These are phyloP conservation scores for Blastobotrys muscicola DNA, from an alignment of 805 yeast genomes.

Conservation along the genomic window DNA sequence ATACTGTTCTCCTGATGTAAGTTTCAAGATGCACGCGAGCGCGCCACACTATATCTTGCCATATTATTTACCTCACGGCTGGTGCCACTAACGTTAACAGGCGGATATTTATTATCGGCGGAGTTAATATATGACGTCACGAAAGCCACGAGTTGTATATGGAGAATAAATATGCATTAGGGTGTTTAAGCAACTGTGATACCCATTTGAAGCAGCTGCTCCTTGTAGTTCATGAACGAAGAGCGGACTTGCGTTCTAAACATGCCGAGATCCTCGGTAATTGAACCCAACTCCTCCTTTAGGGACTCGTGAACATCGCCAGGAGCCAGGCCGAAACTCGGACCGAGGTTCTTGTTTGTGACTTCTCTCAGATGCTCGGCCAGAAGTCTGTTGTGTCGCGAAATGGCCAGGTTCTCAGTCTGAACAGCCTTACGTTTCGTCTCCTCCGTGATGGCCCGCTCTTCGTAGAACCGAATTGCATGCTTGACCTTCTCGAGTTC, in stretches of 20 bases:
- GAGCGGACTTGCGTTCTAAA: background rate
- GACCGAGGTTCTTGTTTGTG: constrained; percentile 10
- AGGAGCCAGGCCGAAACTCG: background rate
- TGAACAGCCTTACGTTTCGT: constrained; percentile 24
- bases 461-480: constrained; percentile 25
- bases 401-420: constrained; percentile 20
- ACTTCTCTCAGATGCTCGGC: constrained; percentile 22
- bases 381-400: constrained; percentile 23
- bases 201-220: background rate
- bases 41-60: too few relatives aligned
- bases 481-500: constrained; percentile 22
- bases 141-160: too few relatives aligned
- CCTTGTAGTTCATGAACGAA: background rate
- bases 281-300: background rate
- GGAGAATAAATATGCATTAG: constrained; percentile 1
- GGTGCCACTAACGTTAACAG: too few relatives aligned
- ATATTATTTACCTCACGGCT: too few relatives aligned
- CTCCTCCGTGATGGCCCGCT: constrained; percentile 23
- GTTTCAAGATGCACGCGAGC: background rate
- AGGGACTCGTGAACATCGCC: background rate
- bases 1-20: background rate
- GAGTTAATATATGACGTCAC: too few relatives aligned
- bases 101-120: too few relatives aligned
- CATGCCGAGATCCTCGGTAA: constrained; percentile 1
- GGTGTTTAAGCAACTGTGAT: background rate